Conservation (phyloP, 257 asterid species). For the Solanum paucissectum region DNA sequence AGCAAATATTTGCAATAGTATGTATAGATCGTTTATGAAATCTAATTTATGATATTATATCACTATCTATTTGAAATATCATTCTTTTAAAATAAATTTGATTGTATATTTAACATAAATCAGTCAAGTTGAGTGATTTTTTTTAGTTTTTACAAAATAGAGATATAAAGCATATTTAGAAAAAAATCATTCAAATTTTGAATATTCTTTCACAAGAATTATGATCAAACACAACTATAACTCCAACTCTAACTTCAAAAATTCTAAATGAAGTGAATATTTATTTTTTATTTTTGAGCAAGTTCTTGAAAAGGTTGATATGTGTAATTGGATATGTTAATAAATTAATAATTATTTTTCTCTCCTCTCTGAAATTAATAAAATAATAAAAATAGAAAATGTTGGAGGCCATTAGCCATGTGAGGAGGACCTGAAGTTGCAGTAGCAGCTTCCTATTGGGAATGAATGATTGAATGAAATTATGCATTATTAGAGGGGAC, state of each 20-base stretch:
- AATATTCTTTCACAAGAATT: not conserved
- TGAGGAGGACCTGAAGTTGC: slow-evolving; percentile 26
- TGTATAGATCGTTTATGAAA: not conserved
- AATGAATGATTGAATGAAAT: not conserved
- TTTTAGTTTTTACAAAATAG: too few relatives aligned
- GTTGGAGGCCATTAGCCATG: slow-evolving; percentile 54
- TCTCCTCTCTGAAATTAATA: not conserved
- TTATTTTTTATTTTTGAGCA: not conserved
- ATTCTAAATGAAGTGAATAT: not conserved
- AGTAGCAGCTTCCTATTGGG: slow-evolving; percentile 20
- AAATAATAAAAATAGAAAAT: not conserved
- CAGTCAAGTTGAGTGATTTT: not conserved
- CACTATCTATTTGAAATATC: not conserved
- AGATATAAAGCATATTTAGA: too few relatives aligned
- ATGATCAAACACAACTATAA: not conserved
- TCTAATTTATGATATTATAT: not conserved
- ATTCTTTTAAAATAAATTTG: too few relatives aligned
- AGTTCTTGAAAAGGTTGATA: slow-evolving; percentile 7
- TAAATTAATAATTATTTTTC: not conserved
- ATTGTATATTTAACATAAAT: too few relatives aligned
- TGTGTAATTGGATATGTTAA: slow-evolving; percentile 23
- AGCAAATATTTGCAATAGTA: not conserved
- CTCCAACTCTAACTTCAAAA: not conserved
- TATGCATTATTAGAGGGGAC: slow-evolving; percentile 13
- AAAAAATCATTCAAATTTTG: too few relatives aligned